Evolutionary conservation across 2,329 filamentous ascomycete genomes (phyloP), one percentile per base, ranked within the genome.

Genomic region (Hymenoscyphus scutula): DNA sequence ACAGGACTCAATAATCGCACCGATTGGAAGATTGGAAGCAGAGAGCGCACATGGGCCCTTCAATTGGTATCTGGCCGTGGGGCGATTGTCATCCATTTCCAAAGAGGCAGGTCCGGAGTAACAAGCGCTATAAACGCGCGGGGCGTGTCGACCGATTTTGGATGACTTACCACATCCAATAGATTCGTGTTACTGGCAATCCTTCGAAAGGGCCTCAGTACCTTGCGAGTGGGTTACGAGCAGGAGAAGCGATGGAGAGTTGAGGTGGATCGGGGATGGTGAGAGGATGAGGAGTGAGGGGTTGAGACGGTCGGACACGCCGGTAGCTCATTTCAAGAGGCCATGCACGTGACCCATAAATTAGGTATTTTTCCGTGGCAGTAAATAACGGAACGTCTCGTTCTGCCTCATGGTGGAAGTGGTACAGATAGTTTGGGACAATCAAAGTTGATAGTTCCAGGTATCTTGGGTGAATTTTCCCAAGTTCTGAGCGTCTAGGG

Each of bases 101-200:
- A 51, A 48, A 51, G 45, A 51, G 45, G 45, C 45, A 51, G 19
- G 45, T 51, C 11, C 19, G 19, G 23, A 51, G 45, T 51, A 25
- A 51, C 45, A 51, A 25, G 45, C 45, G 45, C 45, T 23, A 51
- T 51, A 51, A 48, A 48, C 45, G 19, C 45, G 45, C 27, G 27
- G 27, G 45, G 45, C 19, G 8, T 25, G 3, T 41, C 38, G 13
- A 25, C 45, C 45, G 45, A 51, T 51, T 25, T 25, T 51, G 45
- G 45, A n/a, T 23, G 45, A 5, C 25, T 51, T 19, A 19, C 45
- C 45, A 51, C 45, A 3, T 5, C 45, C 45, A 51, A 51, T 51
- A 51, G 45, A 51, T 51, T 25, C 11, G 45, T 51, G 19, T 51
- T 25, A 13, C 45, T 3, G 45, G n/a, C 10, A 51, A 23, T 51